phyloP scores from a whole-genome alignment of 495 filamentous ascomycete species.

The Neurospora tetraspora region DNA sequence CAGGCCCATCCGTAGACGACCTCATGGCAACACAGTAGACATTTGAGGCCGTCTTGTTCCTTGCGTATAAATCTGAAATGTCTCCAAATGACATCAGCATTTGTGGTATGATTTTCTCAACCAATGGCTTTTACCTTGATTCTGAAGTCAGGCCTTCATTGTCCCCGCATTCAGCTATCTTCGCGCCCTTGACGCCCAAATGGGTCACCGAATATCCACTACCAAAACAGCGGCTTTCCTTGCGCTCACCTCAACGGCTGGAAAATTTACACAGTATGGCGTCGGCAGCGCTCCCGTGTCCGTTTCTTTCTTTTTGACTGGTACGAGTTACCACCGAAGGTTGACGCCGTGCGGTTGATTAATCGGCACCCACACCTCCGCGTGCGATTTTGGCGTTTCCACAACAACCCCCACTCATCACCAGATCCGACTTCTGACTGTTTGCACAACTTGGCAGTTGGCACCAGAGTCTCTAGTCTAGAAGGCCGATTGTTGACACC shows the following conservation, averaged over 20 bases:
- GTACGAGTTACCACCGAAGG: neutral
- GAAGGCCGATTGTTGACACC: neutral
- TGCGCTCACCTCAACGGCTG: neutral
- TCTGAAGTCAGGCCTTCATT: neutral
- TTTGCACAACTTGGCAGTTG: neutral
- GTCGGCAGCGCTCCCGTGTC: neutral
- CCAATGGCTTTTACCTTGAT: neutral
- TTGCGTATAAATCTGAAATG: neutral
- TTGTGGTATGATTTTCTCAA: neutral
- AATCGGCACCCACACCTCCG: slow-evolving; percentile 7
- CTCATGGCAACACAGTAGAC: neutral
- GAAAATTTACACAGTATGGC: neutral
- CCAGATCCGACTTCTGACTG: neutral
- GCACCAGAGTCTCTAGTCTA: neutral
- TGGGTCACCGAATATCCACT: slow-evolving; percentile 8
- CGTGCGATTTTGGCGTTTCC: neutral
- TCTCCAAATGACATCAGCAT: neutral
- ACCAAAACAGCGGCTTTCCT: neutral
- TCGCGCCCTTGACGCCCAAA: slow-evolving; percentile 4
- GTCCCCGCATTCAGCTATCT: neutral
- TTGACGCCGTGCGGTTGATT: neutral
- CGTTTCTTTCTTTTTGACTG: neutral
- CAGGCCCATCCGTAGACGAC: neutral
- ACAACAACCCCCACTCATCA: neutral
- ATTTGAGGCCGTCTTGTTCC: neutral